Evolutionary conservation across 2,329 filamentous ascomycete species (phyloP).

Genomic region (Aspergillus sp.): DNA sequence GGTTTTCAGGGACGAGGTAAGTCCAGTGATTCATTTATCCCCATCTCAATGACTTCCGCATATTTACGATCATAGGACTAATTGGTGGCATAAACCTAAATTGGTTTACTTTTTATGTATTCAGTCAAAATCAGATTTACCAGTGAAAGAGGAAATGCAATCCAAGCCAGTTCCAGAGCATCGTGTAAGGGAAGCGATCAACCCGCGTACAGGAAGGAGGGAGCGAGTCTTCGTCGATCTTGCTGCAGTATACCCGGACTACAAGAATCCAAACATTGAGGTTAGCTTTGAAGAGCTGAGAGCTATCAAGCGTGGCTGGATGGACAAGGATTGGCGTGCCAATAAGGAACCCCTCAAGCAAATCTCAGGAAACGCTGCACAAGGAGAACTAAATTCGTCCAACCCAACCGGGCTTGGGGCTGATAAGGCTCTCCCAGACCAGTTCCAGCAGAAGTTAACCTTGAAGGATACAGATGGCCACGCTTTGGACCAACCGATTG

Average conservation of each 20-base stretch:
- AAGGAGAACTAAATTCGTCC: conserved; percentile 18
- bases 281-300: conserved; percentile 90
- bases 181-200: conserved; percentile 77
- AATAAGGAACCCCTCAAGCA: conserved; percentile 55
- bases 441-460: conserved; percentile 33
- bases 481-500: conserved; percentile 14
- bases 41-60: conserved; percentile 49
- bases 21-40: conserved; percentile 46
- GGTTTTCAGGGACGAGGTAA: conserved; percentile 95
- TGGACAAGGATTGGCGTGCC: conserved; percentile 54
- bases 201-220: conserved; percentile 76
- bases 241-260: conserved; percentile 78
- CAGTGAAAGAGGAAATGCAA: conserved; percentile 37
- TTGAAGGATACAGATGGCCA: conserved; percentile 23
- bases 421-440: conserved; percentile 28
- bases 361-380: conserved; percentile 43
- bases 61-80: conserved; percentile 98
- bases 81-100: conserved; percentile 58
- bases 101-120: conserved; percentile 52
- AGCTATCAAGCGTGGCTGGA: conserved; percentile 71
- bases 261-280: conserved; percentile 69
- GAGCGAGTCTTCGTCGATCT: conserved; percentile 88
- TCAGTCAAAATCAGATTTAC: conserved; percentile 46
- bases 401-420: conserved; percentile 18
- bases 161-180: conserved; percentile 64